Base-by-base conservation (phyloP, 768 basidiomycete genomes). In the Tephrocybe rancida region DNA sequence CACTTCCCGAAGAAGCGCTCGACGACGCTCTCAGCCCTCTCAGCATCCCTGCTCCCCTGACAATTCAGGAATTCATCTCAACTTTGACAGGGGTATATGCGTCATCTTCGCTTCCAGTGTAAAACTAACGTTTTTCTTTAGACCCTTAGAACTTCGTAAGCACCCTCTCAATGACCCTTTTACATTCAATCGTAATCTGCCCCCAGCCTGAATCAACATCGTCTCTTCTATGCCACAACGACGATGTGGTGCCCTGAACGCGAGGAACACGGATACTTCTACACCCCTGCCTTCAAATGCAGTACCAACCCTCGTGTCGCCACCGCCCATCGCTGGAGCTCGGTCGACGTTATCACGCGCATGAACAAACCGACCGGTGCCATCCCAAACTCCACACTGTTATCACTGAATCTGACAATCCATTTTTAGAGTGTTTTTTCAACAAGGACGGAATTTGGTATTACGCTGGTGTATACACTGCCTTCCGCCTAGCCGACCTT, bases 371-470 rank as follows among this genome's bases (percentile, higher is more conserved):
- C 86, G 3, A 88, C 85, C 44, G 90, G 89, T 83, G 57, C n/a
- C 54, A 70, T 44, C 21, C 16, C 8, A 13, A 13, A 7, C 3
- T 55, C 26, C 18, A 44, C 44, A 6, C 46, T n/a, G 14, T 38
- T 2, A 13, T 16, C 44, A 11, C 10, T 13, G 9, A 19, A 10
- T 1, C 35, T 48, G 24, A 53, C 26, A 22, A 29, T 16, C 34
- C 39, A 5, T 11, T 41, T 14, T 8, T 5, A 90, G 90, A 92
- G 63, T 92, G 88, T 57, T 92, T 92, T 67, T 92, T 84, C 60
- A 87, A 85, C 67, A 90, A 85, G 65, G 87, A 90, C 50, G 87
- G 86, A 7, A 81, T 82, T 54, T 92, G 88, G 87, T 92, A 91
- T 65, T 92, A 92, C 56, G 89, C 90, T 11, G 90, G 90, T n/a